A percentile compares a stretch with the other conserved stretches of the same genome.
phyloP scores from a whole-genome alignment of 1,284 basidiomycete genomes.

The Limonomyces culmigenus region DNA sequence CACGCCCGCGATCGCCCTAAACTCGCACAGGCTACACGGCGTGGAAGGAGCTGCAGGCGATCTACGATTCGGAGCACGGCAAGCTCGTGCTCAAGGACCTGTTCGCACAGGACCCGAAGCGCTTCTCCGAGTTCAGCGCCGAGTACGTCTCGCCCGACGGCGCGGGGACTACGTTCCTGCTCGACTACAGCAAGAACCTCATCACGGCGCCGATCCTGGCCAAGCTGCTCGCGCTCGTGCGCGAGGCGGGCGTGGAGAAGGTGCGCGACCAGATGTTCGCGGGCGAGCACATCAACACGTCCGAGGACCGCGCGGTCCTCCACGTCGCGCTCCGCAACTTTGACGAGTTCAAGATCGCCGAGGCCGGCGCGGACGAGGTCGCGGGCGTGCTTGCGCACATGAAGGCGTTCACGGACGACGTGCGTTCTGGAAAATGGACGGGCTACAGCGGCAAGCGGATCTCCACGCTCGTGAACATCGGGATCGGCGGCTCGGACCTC shows the following conservation, averaged over 20 bases:
- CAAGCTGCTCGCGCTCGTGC: constrained; percentile 64
- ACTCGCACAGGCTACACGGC: constrained; percentile 56
- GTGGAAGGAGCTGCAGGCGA: constrained; percentile 84
- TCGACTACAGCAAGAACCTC: constrained; percentile 96
- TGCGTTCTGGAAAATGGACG: constrained; percentile 83
- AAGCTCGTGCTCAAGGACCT: constrained; percentile 81
- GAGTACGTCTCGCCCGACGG: constrained; percentile 56
- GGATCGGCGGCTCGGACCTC: constrained; percentile 95
- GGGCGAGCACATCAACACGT: constrained; percentile 96
- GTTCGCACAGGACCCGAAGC: constrained; percentile 74
- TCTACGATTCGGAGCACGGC: constrained; percentile 63
- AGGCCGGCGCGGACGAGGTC: constrained; percentile 77
- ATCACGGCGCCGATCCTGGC: constrained; percentile 76
- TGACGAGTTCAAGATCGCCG: constrained; percentile 57
- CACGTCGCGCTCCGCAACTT: constrained; percentile 91
- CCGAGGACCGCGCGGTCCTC: constrained; percentile 90
- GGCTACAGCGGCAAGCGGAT: constrained; percentile 96
- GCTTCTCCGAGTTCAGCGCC: constrained; percentile 77
- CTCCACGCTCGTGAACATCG: constrained; percentile 94
- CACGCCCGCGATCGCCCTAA: neutral
- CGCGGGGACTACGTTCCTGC: constrained; percentile 65
- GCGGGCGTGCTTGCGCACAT: constrained; percentile 80
- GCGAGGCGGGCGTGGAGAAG: constrained; percentile 76
- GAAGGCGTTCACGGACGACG: constrained; percentile 72
- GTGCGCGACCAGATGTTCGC: constrained; percentile 88